Conservation (phyloP, 2,329 filamentous ascomycete genomes). For the Podosphaera aphanis region DNA sequence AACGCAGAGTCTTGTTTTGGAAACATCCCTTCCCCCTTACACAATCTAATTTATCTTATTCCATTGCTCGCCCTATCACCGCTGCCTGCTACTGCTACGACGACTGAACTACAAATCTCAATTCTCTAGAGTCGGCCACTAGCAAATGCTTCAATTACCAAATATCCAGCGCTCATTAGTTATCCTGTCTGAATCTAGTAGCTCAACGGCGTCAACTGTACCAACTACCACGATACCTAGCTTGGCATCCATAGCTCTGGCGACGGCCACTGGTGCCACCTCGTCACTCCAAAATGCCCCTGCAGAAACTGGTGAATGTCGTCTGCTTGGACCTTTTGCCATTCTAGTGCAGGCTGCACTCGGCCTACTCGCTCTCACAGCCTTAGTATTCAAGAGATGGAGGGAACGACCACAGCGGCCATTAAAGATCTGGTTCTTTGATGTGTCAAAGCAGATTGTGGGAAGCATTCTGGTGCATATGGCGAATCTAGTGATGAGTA, state of each 20-base stretch:
- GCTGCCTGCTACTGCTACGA: background rate
- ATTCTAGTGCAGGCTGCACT: conserved; percentile 74
- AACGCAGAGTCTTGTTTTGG: background rate
- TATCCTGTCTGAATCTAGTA: conserved; percentile 8
- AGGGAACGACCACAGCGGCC: conserved; percentile 77
- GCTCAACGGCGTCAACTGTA: conserved; percentile 10
- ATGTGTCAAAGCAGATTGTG: conserved; percentile 91
- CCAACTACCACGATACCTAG: conserved; percentile 12
- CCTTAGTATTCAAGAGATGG: conserved; percentile 83
- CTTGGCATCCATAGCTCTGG: conserved; percentile 13
- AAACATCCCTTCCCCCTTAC: background rate
- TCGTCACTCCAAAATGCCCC: background rate
- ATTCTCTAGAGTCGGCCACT: background rate
- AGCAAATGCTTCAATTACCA: conserved; percentile 13
- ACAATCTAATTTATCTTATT: background rate
- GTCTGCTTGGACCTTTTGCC: conserved; percentile 73
- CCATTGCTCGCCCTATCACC: background rate
- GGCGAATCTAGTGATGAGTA: conserved; percentile 85
- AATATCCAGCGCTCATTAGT: conserved; percentile 11
- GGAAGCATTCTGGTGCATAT: conserved; percentile 78
- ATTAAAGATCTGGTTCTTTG: conserved; percentile 92
- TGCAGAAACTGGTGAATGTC: conserved; percentile 46
- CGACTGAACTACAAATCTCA: background rate
- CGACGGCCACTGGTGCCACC: conserved; percentile 10
- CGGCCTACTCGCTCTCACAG: conserved; percentile 58